Percentiles rank a stretch among this genome's conserved stretches.
These are phyloP conservation scores for Coemansia sp. DNA, from an alignment of 192 early-diverging fungal genomes.

Conservation along the genomic window DNA sequence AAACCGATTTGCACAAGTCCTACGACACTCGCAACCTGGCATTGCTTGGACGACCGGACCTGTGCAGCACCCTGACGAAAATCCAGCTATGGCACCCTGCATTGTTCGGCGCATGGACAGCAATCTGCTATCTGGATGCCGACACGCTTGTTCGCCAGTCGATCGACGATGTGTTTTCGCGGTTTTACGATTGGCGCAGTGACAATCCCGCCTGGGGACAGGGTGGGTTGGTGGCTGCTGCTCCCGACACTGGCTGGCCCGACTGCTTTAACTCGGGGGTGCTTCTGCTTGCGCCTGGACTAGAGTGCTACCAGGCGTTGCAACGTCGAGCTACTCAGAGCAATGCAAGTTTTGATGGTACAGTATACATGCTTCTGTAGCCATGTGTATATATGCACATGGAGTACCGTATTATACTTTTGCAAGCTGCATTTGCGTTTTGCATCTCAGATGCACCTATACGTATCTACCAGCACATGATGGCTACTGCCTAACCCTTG, in stretches of 20 bases:
- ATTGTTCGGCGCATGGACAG: slow-evolving; percentile 59
- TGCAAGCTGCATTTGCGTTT: background rate
- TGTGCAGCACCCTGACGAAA: slow-evolving; percentile 88
- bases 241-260: slow-evolving; percentile 94
- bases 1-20: slow-evolving; percentile 66
- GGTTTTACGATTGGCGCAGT: slow-evolving; percentile 34
- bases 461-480: too few relatives aligned
- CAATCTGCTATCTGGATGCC: slow-evolving; percentile 81
- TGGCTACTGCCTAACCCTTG: slow-evolving; percentile 3
- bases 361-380: slow-evolving; percentile 9
- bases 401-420: background rate
- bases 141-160: slow-evolving; percentile 83
- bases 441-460: background rate
- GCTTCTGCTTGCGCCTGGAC: slow-evolving; percentile 59
- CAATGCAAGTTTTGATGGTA: slow-evolving; percentile 77
- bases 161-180: slow-evolving; percentile 79
- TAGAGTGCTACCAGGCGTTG: slow-evolving; percentile 57
- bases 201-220: slow-evolving; percentile 31
- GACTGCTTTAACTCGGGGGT: slow-evolving; percentile 98
- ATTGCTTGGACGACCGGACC: slow-evolving; percentile 86
- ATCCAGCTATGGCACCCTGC: slow-evolving; percentile 81
- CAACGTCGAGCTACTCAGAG: slow-evolving; percentile 56
- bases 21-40: slow-evolving; percentile 41
- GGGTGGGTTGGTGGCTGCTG: slow-evolving; percentile 71
- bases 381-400: too few relatives aligned